Base-by-base conservation (phyloP, 1,284 basidiomycete genomes). In the Phellinidium pouzarii region DNA sequence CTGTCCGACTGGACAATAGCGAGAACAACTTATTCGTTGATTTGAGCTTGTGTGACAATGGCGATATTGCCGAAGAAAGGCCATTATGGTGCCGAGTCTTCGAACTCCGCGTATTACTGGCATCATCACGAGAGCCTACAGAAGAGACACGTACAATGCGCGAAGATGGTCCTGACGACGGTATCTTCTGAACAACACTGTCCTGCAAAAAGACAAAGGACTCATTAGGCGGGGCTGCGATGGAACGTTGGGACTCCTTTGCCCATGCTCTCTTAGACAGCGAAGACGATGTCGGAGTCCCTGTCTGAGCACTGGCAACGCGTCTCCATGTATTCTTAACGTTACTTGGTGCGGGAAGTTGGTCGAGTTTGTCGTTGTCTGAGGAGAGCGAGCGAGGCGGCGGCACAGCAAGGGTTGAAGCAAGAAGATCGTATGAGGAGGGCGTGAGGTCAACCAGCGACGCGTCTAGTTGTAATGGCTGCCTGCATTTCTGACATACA, bases 161-260 rank as follows among this genome's bases (percentile, higher is more conserved):
- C 5, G 66, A 38, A 73, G 64, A n/a, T 59, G 66, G 55, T 62
- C 69, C 58, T 48, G 70, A 64, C 42, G 71, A 69, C 42, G 85
- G 82, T 53, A 84, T 84, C 61, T 74, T 80, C 55, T 73, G 75
- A 63, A 84, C 78, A 49, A 83, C 74, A 62, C 87, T 91, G 61
- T 93, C 90, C 62, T 91, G 88, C 12, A 95, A 73, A 44, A 96
- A 77, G 58, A 96, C 87, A 67, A 92, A 96, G 29, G 89, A 93
- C 66, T 94, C 92, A 55, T 81, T 84, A 12, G 86, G 84, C n/a
- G 48, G 53, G 36, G 26, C 50, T 43, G 76, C 70, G 3, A 71
- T 73, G 22, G 65, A 69, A 57, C 76, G 77, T 61, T 78, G 74
- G 43, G 77, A 68, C 58, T 77, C 78, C 60, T 80, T 84, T 53